These are phyloP conservation scores for Fusarium buxicola DNA, from an alignment of 2,329 filamentous ascomycete species.

Conservation along the genomic window DNA sequence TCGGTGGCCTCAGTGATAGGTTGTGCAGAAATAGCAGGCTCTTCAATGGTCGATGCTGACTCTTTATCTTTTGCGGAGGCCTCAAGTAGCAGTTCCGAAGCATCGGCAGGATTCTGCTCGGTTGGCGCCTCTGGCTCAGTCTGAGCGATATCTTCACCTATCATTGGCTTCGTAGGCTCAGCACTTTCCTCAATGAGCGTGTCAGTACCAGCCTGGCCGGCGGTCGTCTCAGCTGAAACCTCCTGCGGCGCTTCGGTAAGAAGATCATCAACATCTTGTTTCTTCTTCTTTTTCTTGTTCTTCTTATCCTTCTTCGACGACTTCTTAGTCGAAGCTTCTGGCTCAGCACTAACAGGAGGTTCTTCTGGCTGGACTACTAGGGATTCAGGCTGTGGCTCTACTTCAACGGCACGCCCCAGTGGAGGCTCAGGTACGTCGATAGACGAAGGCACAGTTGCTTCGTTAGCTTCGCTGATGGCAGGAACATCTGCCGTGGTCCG, in stretches of 20 bases:
- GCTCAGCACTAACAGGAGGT: background rate
- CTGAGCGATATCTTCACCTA: background rate
- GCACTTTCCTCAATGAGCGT: background rate
- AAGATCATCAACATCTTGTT: slow-evolving; percentile 12
- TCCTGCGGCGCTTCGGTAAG: slow-evolving; percentile 1
- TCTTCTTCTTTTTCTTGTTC: slow-evolving; percentile 48
- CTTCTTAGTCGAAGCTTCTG: slow-evolving; percentile 9
- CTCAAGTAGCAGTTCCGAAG: background rate
- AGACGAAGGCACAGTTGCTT: background rate
- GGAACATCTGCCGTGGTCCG: no score
- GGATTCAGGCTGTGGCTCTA: background rate
- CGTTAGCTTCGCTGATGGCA: background rate
- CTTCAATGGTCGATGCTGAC: background rate
- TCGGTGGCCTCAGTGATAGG: background rate
- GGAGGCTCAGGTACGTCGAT: background rate
- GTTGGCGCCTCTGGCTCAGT: background rate
- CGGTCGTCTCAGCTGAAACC: background rate
- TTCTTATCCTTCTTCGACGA: slow-evolving; percentile 48
- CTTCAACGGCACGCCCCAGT: background rate
- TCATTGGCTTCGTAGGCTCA: background rate
- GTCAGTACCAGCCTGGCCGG: background rate
- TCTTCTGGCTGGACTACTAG: background rate
- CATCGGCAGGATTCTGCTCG: background rate
- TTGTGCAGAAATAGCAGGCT: background rate
- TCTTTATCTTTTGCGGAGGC: background rate